Evolutionary conservation across 2,329 filamentous ascomycete genomes (phyloP).

Genomic region (Cordyceps sp.): DNA sequence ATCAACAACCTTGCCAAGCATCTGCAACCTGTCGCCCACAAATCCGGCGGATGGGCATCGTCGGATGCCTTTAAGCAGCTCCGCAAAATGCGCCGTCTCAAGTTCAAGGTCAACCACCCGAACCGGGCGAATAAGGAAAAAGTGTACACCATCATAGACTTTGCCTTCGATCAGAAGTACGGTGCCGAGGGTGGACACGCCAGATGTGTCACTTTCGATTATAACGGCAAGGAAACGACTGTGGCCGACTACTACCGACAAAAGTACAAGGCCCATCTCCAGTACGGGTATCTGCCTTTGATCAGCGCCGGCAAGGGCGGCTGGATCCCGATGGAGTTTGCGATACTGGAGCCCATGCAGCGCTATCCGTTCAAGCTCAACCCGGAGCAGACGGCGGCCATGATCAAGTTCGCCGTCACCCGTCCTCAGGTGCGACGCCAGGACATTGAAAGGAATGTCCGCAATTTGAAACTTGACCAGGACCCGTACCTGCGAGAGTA

Average conservation of each 20-base stretch:
- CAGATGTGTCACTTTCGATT: constrained; percentile 37
- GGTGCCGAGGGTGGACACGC: constrained; percentile 29
- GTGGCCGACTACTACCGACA: constrained; percentile 38
- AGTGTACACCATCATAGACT: constrained; percentile 32
- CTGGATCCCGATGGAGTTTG: constrained; percentile 45
- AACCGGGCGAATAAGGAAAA: constrained; percentile 27
- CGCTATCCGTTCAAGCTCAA: constrained; percentile 47
- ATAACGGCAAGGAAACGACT: constrained; percentile 25
- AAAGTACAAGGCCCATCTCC: constrained; percentile 35
- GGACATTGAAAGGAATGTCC: constrained; percentile 38
- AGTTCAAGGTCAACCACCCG: constrained; percentile 36
- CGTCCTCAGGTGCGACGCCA: constrained; percentile 50
- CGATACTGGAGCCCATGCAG: constrained; percentile 34
- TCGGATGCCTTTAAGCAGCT: constrained; percentile 39
- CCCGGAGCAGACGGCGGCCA: constrained; percentile 51
- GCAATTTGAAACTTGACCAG: constrained; percentile 48
- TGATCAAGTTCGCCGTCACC: constrained; percentile 90
- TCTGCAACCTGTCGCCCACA: constrained; percentile 17
- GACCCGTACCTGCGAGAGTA: constrained; percentile 61
- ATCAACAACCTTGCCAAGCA: constrained; percentile 10
- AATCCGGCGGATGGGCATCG: constrained; percentile 11
- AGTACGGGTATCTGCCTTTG: constrained; percentile 33
- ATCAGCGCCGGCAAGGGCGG: constrained; percentile 38
- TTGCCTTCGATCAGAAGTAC: constrained; percentile 28
- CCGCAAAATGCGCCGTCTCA: constrained; percentile 34